Evolutionary conservation across 1,139 yeast species (phyloP).

Genomic region (Arxiozyma heterogenica): DNA sequence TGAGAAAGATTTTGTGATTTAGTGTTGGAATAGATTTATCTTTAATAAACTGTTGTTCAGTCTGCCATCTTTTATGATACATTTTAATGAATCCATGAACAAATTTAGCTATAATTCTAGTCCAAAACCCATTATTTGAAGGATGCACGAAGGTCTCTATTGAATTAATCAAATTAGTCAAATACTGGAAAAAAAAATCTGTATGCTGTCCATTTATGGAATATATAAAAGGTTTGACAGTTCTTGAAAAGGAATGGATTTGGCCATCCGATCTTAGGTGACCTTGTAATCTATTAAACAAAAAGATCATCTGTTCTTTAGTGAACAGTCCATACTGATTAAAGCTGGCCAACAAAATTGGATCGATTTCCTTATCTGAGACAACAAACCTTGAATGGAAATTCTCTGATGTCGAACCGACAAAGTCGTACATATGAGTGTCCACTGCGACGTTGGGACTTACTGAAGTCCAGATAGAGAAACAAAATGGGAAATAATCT

Average conservation of each 20-base stretch:
- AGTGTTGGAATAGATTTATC: conserved; percentile 33
- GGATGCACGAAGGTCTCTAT: conserved; percentile 87
- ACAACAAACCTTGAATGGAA: conserved; percentile 18
- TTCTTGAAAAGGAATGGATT: conserved; percentile 47
- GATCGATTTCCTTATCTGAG: background rate
- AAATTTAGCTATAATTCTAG: conserved; percentile 57
- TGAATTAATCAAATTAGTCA: conserved; percentile 54
- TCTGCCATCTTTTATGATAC: conserved; percentile 40
- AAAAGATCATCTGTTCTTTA: conserved; percentile 46
- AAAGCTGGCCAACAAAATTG: conserved; percentile 29
- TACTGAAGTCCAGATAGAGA: conserved; percentile 65
- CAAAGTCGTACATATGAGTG: conserved; percentile 53
- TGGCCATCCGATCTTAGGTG: conserved; percentile 47
- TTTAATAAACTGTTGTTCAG: background rate
- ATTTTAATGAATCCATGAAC: conserved; percentile 47
- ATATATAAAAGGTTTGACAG: conserved; percentile 55
- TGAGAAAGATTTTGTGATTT: conserved; percentile 12
- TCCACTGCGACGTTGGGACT: conserved; percentile 56
- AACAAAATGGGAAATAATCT: conserved; percentile 53
- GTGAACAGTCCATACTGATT: conserved; percentile 55
- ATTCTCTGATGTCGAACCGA: conserved; percentile 54
- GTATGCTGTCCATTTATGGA: conserved; percentile 49
- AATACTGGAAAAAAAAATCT: conserved; percentile 44
- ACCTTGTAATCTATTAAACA: conserved; percentile 43
- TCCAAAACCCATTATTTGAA: conserved; percentile 83